Evolutionary conservation across 371 early-diverging fungal species (phyloP).

Genomic region (Mortierella sp.): DNA sequence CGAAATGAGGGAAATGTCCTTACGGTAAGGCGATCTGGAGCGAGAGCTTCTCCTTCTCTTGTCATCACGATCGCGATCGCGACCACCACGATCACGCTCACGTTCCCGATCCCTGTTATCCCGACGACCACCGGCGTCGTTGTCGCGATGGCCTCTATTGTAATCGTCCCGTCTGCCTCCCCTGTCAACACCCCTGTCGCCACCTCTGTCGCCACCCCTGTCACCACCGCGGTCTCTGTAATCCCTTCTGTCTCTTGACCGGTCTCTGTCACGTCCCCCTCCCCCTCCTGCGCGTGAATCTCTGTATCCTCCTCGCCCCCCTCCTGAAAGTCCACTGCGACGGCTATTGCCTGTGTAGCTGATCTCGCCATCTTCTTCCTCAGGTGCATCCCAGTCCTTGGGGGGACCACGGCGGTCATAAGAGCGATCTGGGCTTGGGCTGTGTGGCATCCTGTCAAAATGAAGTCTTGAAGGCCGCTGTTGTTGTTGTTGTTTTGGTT

Average conservation of each 20-base stretch:
- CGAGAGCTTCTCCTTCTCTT: conserved; percentile 27
- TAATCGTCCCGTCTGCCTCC: conserved; percentile 32
- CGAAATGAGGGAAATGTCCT: background rate
- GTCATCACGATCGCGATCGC: conserved; percentile 7
- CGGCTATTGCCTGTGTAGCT: conserved; percentile 24
- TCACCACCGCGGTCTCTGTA: conserved; percentile 20
- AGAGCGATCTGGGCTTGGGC: conserved; percentile 45
- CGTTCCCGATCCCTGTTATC: conserved; percentile 33
- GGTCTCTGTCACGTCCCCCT: conserved; percentile 23
- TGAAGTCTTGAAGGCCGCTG: background rate
- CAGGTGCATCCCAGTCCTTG: conserved; percentile 58
- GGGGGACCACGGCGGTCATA: conserved; percentile 37
- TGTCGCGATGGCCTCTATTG: conserved; percentile 5
- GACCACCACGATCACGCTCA: background rate
- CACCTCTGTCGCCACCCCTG: conserved; percentile 23
- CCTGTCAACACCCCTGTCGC: conserved; percentile 19
- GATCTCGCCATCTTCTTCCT: conserved; percentile 56
- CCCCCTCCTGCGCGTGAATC: conserved; percentile 20
- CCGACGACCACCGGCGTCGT: conserved; percentile 14
- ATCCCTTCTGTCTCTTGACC: conserved; percentile 26
- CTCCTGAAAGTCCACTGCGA: conserved; percentile 16
- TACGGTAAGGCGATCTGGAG: conserved; percentile 37
- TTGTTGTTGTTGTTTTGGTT: background rate
- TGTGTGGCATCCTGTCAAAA: conserved; percentile 29
- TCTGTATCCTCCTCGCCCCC: conserved; percentile 9